Evolutionary conservation across 106 monocot genomes (phyloP).

Genomic region (Dendrobium nobile): DNA sequence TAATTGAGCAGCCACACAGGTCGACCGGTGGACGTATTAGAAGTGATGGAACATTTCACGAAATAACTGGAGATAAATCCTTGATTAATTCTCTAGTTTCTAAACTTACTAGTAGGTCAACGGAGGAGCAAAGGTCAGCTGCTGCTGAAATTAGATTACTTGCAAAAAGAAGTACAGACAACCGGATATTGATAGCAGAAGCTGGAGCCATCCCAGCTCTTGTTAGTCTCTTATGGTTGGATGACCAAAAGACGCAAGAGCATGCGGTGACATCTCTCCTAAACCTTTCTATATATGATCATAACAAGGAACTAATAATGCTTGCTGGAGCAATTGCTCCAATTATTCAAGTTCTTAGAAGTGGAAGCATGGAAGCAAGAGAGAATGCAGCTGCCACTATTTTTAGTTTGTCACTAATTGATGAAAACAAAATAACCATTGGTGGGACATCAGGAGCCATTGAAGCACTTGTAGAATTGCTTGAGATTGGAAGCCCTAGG

Average conservation of each 20-base stretch:
- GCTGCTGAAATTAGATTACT: conserved; percentile 72
- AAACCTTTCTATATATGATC: conserved; percentile 69
- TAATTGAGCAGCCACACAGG: conserved; percentile 36
- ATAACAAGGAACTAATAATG: conserved; percentile 69
- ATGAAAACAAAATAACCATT: conserved; percentile 84
- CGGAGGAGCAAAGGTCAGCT: conserved; percentile 45
- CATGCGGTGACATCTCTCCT: conserved; percentile 64
- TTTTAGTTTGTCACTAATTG: conserved; percentile 76
- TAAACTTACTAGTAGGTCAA: conserved; percentile 35
- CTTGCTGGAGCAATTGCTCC: conserved; percentile 70
- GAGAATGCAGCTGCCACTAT: conserved; percentile 93
- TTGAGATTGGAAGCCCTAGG: conserved; percentile 57
- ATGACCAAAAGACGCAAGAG: conserved; percentile 57
- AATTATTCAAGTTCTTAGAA: conserved; percentile 52
- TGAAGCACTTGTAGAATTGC: conserved; percentile 68
- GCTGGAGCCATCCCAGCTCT: conserved; percentile 66
- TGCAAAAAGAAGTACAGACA: conserved; percentile 78
- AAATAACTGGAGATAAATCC: conserved; percentile 25
- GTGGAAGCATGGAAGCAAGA: conserved; percentile 81
- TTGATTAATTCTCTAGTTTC: conserved; percentile 35
- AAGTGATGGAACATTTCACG: conserved; percentile 37
- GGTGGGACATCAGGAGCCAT: conserved; percentile 76
- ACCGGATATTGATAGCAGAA: conserved; percentile 65
- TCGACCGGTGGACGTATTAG: conserved; percentile 24
- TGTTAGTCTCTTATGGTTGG: conserved; percentile 32